Conservation (phyloP, 768 basidiomycete genomes). For the Pleurotus citrinopileatus region DNA sequence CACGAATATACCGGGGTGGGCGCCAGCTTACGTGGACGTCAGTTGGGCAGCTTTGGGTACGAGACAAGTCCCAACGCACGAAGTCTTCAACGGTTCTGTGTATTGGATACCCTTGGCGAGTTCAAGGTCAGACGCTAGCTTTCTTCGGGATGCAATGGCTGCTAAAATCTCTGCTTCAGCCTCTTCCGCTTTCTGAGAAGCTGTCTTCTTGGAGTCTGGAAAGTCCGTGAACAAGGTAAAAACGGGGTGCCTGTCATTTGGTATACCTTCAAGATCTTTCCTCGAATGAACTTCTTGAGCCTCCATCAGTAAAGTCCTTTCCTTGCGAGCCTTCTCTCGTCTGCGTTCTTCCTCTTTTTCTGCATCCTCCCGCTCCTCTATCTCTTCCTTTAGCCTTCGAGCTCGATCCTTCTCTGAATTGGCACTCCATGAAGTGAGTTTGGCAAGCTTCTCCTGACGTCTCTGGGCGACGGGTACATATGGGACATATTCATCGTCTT, state of each 20-base stretch:
- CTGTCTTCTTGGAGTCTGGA: slow-evolving; percentile 82
- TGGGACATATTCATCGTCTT: slow-evolving; percentile 69
- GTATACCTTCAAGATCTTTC: slow-evolving; percentile 80
- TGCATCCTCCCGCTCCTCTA: slow-evolving; percentile 70
- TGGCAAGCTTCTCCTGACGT: slow-evolving; percentile 76
- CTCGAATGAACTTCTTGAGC: slow-evolving; percentile 92
- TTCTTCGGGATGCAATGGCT: slow-evolving; percentile 87
- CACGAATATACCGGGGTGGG: slow-evolving; percentile 80
- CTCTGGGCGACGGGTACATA: slow-evolving; percentile 89
- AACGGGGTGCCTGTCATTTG: slow-evolving; percentile 13
- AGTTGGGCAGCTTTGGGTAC: not conserved
- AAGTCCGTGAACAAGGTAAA: not conserved
- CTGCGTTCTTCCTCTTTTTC: slow-evolving; percentile 76
- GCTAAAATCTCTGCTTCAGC: slow-evolving; percentile 88
- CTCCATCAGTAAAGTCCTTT: slow-evolving; percentile 85
- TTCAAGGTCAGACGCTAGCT: slow-evolving; percentile 90
- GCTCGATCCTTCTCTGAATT: slow-evolving; percentile 51
- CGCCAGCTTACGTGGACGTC: slow-evolving; percentile 63
- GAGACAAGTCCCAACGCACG: slow-evolving; percentile 40
- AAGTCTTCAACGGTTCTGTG: slow-evolving; percentile 78
- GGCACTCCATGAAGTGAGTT: slow-evolving; percentile 61
- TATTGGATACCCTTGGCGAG: slow-evolving; percentile 92
- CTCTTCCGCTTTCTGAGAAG: slow-evolving; percentile 82
- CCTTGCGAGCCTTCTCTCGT: slow-evolving; percentile 75
- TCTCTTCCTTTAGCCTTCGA: slow-evolving; percentile 50